Evolutionary conservation across 2,329 filamentous ascomycete species (phyloP).

Genomic region (Ceratocystiopsis minuta): DNA sequence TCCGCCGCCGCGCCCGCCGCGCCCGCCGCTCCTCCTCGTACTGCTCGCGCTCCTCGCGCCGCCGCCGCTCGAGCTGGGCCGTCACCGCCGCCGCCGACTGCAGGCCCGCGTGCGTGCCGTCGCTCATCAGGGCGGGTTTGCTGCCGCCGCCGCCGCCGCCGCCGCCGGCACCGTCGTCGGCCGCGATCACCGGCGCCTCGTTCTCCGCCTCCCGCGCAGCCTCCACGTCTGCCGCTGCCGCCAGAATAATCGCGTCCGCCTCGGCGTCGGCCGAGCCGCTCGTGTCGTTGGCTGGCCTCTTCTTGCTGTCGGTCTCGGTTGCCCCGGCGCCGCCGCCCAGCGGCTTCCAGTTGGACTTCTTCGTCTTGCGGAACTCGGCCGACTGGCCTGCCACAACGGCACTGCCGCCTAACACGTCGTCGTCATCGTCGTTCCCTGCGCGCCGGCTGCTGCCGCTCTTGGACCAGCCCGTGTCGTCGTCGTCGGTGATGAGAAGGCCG

Average conservation of each 20-base stretch:
- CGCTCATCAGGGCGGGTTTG: constrained; percentile 51
- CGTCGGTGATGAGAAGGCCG: constrained; percentile 47
- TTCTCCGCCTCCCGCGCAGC: constrained; percentile 30
- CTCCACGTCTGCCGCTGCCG: constrained; percentile 48
- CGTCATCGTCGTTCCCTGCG: constrained; percentile 28
- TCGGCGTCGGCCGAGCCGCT: constrained; percentile 28
- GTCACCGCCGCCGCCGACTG: constrained; percentile 70
- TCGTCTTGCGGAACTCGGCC: constrained; percentile 53
- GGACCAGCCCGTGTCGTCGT: constrained; percentile 38
- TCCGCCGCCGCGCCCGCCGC: constrained; percentile 16
- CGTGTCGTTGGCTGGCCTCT: constrained; percentile 15
- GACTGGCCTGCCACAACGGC: constrained; percentile 31
- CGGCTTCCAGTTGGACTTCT: constrained; percentile 66
- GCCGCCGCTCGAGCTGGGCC: constrained; percentile 44
- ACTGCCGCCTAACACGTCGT: constrained; percentile 28
- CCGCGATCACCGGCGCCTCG: constrained; percentile 31
- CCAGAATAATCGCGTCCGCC: constrained; percentile 63
- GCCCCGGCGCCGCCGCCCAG: constrained; percentile 28
- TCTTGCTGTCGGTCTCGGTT: constrained; percentile 1
- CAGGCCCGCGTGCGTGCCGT: constrained; percentile 71
- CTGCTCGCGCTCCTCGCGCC: constrained; percentile 15
- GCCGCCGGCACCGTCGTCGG: constrained; percentile 16
- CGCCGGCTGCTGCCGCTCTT: constrained; percentile 13
- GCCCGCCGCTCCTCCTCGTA: constrained; percentile 14
- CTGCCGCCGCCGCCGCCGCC: no score